Percentiles rank a stretch among this genome's conserved stretches.
Conservation (phyloP, 1,284 basidiomycete genomes). For the Inonotus obliquus region DNA sequence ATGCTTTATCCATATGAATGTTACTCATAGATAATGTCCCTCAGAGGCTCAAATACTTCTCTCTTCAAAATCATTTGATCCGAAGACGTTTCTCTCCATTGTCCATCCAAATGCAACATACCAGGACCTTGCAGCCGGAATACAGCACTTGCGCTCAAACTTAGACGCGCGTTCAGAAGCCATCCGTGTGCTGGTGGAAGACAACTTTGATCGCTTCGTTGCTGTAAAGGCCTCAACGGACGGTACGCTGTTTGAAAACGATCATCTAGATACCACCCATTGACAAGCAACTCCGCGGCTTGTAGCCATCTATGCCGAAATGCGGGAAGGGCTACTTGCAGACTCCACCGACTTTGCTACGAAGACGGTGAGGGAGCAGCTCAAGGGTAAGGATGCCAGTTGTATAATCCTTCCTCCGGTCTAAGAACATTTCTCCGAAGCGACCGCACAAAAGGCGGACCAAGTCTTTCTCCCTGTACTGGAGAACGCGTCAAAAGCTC, state of each 20-base stretch:
- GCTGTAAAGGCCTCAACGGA: conserved; percentile 96
- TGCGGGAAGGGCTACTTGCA: conserved; percentile 85
- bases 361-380: conserved; percentile 73
- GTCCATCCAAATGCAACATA: conserved; percentile 97
- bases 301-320: conserved; percentile 84
- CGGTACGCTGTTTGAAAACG: conserved; percentile 46
- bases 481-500: conserved; percentile 93
- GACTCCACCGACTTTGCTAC: conserved; percentile 80
- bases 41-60: conserved; percentile 78
- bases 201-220: conserved; percentile 98
- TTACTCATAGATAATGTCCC: background rate
- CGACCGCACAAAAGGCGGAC: conserved; percentile 85
- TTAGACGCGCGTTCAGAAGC: conserved; percentile 91
- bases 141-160: conserved; percentile 64
- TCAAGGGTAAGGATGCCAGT: conserved; percentile 60
- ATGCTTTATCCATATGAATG: background rate
- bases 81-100: conserved; percentile 87
- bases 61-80: conserved; percentile 93
- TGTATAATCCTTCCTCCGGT: conserved; percentile 6
- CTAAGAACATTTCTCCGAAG: conserved; percentile 36
- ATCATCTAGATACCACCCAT: background rate
- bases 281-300: background rate
- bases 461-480: conserved; percentile 96
- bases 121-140: conserved; percentile 80
- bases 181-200: conserved; percentile 91